Conservation (phyloP, 2,329 filamentous ascomycete species). For the Macrophomina phaseolina region DNA sequence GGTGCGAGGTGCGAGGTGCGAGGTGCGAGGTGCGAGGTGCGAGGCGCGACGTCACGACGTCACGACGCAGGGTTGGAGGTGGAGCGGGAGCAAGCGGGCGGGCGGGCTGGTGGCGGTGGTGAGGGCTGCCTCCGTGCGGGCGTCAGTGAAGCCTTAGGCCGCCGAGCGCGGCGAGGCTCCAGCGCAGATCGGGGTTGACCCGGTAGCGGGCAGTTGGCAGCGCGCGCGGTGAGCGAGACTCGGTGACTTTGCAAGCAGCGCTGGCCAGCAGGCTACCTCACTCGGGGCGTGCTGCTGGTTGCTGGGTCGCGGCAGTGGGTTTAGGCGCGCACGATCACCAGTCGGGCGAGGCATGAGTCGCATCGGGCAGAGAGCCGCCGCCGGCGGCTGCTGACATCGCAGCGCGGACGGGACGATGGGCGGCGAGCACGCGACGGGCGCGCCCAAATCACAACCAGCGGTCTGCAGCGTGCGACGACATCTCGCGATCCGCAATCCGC, state of each 20-base stretch:
- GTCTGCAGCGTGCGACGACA: conserved; percentile 8
- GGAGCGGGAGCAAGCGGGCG: conserved; percentile 20
- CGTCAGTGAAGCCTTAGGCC: neutral
- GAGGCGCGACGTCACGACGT: conserved; percentile 9
- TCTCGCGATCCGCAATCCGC: neutral
- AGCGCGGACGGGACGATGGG: conserved; percentile 8
- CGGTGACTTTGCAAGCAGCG: neutral
- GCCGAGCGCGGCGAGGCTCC: neutral
- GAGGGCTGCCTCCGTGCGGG: conserved; percentile 17
- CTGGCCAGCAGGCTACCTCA: conserved; percentile 1
- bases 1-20: neutral
- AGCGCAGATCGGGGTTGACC: neutral
- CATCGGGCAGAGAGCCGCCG: conserved; percentile 20
- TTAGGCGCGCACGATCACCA: conserved; percentile 13
- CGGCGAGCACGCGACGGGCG: conserved; percentile 22
- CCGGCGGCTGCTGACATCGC: conserved; percentile 1
- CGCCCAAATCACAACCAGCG: conserved; percentile 3
- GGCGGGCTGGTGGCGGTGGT: conserved; percentile 1
- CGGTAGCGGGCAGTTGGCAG: neutral
- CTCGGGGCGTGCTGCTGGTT: neutral
- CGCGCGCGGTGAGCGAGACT: conserved; percentile 14
- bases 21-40: neutral
- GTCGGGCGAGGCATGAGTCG: conserved; percentile 21
- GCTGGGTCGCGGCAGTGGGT: conserved; percentile 3
- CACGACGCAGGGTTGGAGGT: conserved; percentile 8